Evolutionary conservation across 306 rosid genomes (phyloP), one percentile per base, ranked within the genome.

Genomic region (Vicia sativa): DNA sequence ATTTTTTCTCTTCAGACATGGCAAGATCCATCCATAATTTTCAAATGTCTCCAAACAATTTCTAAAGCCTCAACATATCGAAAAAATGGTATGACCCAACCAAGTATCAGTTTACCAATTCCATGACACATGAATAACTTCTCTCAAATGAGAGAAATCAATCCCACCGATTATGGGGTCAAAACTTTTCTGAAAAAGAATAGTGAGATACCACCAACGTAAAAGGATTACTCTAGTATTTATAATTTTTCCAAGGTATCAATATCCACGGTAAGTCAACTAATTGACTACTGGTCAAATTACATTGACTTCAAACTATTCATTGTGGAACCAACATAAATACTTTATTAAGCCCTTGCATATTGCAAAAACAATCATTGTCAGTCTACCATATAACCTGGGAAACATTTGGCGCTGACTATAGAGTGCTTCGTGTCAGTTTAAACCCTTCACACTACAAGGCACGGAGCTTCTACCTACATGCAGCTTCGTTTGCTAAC

Each of bases 31-130:
- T 62, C 57, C 29, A 25, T 37, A 13, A 53, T 57, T 43, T 31
- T 64, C 53, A 53, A 55, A 39, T 55, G 55, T 69, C 65, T 55
- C 45, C 50, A 21, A 61, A 62, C 62, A 62, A 23, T 43, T 72
- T 35, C 59, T 16, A 61, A 61, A 60, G 58, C 69, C 42, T 53
- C 62, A 68, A 52, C 15, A 53, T 68, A 49, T 65, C 39, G 4
- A 52, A 38, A 38, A 53, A 68, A 53, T 6, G 39, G 39, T 52
- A 15, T 21, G 41, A 44, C 55, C 41, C 9, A 44, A 43, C 56
- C 54, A 43, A 43, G 41, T n/a, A 13, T 23, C 38, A 67, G 9
- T 49, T 38, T 52, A 68, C 50, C 52, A 10, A 52, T 21, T 50
- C 57, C n/a, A 19, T 4, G 57, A 52, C 29, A 52, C 9, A 4